phyloP scores from a whole-genome alignment of 768 basidiomycete genomes.

The Tylopilus plumbeoviolaceoides region DNA sequence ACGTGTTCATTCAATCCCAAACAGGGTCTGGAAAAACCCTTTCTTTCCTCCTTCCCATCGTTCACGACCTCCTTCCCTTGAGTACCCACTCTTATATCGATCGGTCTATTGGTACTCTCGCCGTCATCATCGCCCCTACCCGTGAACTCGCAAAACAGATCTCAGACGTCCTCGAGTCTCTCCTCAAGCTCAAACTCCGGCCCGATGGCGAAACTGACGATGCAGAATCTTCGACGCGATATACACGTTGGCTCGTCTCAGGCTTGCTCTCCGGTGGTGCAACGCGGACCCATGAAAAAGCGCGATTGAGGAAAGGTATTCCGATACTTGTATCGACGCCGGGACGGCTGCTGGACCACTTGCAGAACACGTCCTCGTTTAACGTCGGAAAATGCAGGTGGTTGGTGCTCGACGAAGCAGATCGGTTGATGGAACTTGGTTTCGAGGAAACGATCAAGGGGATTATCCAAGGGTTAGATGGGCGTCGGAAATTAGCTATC shows the following conservation, averaged over 20 bases:
- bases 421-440: slow-evolving; percentile 95
- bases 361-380: slow-evolving; percentile 93
- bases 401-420: slow-evolving; percentile 96
- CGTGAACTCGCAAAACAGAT: slow-evolving; percentile 97
- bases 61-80: slow-evolving; percentile 90
- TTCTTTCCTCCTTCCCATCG: slow-evolving; percentile 88
- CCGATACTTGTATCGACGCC: slow-evolving; percentile 96
- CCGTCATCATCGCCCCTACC: slow-evolving; percentile 92
- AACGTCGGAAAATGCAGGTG: slow-evolving; percentile 92
- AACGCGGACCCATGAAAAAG: slow-evolving; percentile 93
- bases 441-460: slow-evolving; percentile 95
- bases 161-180: slow-evolving; percentile 83
- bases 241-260: slow-evolving; percentile 92
- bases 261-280: slow-evolving; percentile 93
- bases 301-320: slow-evolving; percentile 87
- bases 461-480: slow-evolving; percentile 84
- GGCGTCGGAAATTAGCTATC: slow-evolving; percentile 66
- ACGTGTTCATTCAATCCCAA: slow-evolving; percentile 93
- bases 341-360: slow-evolving; percentile 90
- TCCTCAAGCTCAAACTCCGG: slow-evolving; percentile 74
- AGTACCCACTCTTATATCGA: slow-evolving; percentile 91
- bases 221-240: slow-evolving; percentile 37
- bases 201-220: slow-evolving; percentile 51
- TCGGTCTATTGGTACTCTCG: slow-evolving; percentile 90
- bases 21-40: slow-evolving; percentile 97